Evolutionary conservation across 2,329 filamentous ascomycete genomes (phyloP), one percentile per base, ranked within the genome.

Genomic region (Fusarium ambrosium): DNA sequence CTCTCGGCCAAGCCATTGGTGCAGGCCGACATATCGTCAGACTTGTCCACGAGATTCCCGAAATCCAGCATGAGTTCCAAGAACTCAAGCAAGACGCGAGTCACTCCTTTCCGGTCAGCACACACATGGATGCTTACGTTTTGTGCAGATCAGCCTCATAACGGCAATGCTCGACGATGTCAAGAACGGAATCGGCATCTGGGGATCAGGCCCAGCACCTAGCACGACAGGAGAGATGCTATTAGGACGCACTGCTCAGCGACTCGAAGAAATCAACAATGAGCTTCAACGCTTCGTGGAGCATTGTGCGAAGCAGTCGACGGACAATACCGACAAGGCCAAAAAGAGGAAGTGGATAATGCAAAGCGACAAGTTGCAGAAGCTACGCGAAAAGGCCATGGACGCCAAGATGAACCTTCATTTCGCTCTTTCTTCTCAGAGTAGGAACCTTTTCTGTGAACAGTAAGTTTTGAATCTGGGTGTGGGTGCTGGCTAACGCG

Each of bases 311-410:
- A 32, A 9, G 13, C 1, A 20, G 8, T 22, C n/a, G 9, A 20
- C 3, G 13, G 20, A 41, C 27, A 39, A 18, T 1, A 36, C 13
- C 3, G 20, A 6, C 16, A 66, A 32, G 27, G 58, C 64, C 4
- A 66, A 56, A 36, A 66, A 62, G 45, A 4, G 36, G 13, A 66
- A 39, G 36, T 66, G 64, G 64, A 27, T 62, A 5, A 20, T 66
- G 18, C 34, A 66, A 3, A 24, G 43, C 4, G 43, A 45, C 10
- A 66, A 56, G 29, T 22, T 66, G 14, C 32, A 66, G 16, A 66
- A 45, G 29, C 58, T 66, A 1, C 58, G 45, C n/a, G 29, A 36
- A 36, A 62, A 62, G 32, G n/a, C 29, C 32, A 32, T 20, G 13
- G 58, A 56, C 45, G 64, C 64, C 11, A 66, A 62, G 10, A 22